Evolutionary conservation across 176 grass and related monocot species (phyloP), one percentile per base, ranked within the genome.

Genomic region (Oryza meyeriana): DNA sequence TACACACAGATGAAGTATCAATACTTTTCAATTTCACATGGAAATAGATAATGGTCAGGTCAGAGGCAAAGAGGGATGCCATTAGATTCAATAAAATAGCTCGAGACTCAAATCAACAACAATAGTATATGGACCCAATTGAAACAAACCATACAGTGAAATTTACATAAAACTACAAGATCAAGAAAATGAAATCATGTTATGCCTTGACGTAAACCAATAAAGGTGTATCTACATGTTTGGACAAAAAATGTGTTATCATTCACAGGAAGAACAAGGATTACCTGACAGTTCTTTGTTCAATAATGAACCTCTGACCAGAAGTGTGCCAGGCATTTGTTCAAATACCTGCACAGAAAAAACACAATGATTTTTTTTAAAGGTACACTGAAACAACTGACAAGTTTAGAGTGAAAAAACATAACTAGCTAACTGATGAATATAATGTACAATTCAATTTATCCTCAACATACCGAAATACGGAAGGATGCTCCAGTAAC

Each of bases 291-390:
- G 22, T 63, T 80, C 80, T 89, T 95, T 98, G 61, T 90, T 90
- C 79, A 93, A 63, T 40, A 91, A 69, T 74, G 90, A 91, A 72
- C 92, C 89, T 87, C 8, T 93, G 48, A 98, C 70, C 82, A 98
- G 27, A 39, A 93, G 83, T 69, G 90, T 93, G 29, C 96, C 96
- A 17, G 90, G 96, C 81, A 86, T 91, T 85, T 98, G 96, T 67
- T 98, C 96, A 85, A 94, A 98, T n/a, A 98, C 90, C 96, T 98
- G 85, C 13, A 80, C 8, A 6, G 39, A 33, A 79, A 59, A 50
- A 3, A 32, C 79, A 85, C 12, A 40, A 64, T 57, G 0, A 57
- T 39, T 10, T 45, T 14, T 38, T 14, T 57, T 47, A 9, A 82
- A 61, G 22, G 20, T 34, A 26, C 1, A 33, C 25, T 0, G 8